phyloP scores from a whole-genome alignment of 2,329 filamentous ascomycete species.

The Clonostachys byssicola region DNA sequence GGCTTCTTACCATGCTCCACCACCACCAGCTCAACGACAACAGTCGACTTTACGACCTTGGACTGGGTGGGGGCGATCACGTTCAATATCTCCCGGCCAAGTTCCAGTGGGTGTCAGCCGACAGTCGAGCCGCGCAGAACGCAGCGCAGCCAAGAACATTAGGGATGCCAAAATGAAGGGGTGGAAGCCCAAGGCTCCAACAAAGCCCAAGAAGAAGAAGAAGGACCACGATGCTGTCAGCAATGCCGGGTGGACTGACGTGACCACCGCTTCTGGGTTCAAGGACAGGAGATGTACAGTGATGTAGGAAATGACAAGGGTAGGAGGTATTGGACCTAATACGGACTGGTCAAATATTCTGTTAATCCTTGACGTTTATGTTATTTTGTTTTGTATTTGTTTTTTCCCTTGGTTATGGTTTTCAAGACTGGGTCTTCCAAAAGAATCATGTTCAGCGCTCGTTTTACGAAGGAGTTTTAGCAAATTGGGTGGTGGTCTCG shows the following conservation, averaged over 20 bases:
- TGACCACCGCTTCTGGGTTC: slow-evolving; percentile 23
- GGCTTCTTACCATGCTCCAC: neutral
- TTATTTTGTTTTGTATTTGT: neutral
- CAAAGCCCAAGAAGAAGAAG: slow-evolving; percentile 25
- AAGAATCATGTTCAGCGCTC: too few species aligned
- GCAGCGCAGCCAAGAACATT: slow-evolving; percentile 59
- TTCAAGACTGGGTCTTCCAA: neutral
- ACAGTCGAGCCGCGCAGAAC: slow-evolving; percentile 50
- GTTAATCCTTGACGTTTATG: neutral
- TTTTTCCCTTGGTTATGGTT: neutral
- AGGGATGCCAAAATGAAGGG: slow-evolving; percentile 54
- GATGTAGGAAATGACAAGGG: slow-evolving; percentile 3
- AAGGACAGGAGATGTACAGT: slow-evolving; percentile 29
- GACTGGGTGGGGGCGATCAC: slow-evolving; percentile 27
- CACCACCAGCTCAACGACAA: neutral
- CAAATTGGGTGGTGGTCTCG: too few species aligned
- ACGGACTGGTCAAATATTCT: slow-evolving; percentile 10
- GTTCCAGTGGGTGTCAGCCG: slow-evolving; percentile 32
- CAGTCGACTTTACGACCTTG: slow-evolving; percentile 9
- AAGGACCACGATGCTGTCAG: slow-evolving; percentile 31
- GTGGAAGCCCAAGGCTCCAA: slow-evolving; percentile 36
- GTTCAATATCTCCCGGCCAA: slow-evolving; percentile 18
- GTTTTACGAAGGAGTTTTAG: too few species aligned
- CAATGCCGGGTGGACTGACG: slow-evolving; percentile 49
- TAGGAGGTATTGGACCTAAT: slow-evolving; percentile 10